Base-by-base conservation (phyloP, 441 rosid genomes). In the Hypseocharis bilobata region DNA sequence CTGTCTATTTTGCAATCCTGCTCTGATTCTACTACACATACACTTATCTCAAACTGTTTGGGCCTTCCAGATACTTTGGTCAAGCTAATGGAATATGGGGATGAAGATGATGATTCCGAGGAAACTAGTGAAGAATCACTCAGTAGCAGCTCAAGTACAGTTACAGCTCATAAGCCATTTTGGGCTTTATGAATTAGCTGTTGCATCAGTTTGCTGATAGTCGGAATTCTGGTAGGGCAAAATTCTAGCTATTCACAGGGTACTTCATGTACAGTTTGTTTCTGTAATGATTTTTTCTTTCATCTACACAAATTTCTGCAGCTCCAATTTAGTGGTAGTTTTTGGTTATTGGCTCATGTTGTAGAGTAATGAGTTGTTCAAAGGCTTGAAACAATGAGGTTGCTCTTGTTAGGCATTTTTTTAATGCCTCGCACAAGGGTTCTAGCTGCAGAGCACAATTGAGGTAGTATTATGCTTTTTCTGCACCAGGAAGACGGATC, bases 11-110 rank as follows among this genome's bases (percentile, higher is more conserved):
- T n/a, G n/a, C n/a, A n/a, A n/a, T n/a, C n/a, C n/a, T n/a, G n/a
- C n/a, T n/a, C 3, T 28, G 42, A 60, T 66, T 56, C 36, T 52
- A 30, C 20, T 27, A 29, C 20, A 19, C 30, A 4, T 27, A 29
- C 26, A 34, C 28, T 44, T 20, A 0, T 49, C 20, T 54, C 42
- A 23, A 69, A 30, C 36, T 25, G 17, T 61, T 20, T 42, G 40
- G 61, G 67, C 72, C 25, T 81, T 75, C 69, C 91, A 85, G 98
- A 90, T 73, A 93, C 98, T 42, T 80, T 90, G 74, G 81, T 88
- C 66, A 88, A 90, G 79, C 74, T 92, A 74, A 83, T 90, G 91
- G 89, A 91, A 70, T 87, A 92, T 71, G 90, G 97, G n/a, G 91
- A 92, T 3, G 98, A 89, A 20, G 92, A 92, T 27, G 87, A 86